Evolutionary conservation across 495 filamentous ascomycete genomes (phyloP), one percentile per base, ranked within the genome.

Genomic region (Penicillium turbatum): DNA sequence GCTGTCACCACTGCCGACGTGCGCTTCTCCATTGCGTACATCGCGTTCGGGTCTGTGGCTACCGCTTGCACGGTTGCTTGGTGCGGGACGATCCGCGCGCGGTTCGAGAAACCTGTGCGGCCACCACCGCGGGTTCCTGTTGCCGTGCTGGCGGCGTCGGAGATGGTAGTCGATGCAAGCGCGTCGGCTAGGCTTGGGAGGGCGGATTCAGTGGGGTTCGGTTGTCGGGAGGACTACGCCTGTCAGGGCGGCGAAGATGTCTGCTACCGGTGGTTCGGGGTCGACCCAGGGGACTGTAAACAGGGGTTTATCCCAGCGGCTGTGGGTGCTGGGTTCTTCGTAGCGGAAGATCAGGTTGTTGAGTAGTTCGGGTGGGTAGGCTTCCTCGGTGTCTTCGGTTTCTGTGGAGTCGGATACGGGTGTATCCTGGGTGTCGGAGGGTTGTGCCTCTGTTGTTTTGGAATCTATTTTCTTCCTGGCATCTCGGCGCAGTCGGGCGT

Each of bases 321-420:
- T 88, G 87, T 97, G 92, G 44, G 87, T 85, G 73, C 92, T 96
- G 12, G 93, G 93, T 73, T 97, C 93, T 70, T 98, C 93, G 67
- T 95, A 96, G 42, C 93, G 84, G 65, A 92, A 96, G 42, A 97
- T 85, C 15, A 98, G 82, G 68, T 97, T 96, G 63, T 96, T 87
- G 75, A 95, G 90, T 57, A 89, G 84, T 4, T 84, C 80, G 0
- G 74, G 66, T 5, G 79, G 74, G 68, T 89, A 90, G 1, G 83
- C 70, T n/a, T 78, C 76, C 47, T 80, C 74, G 13, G 68, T 68
- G 26, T 77, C 73, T 2, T 63, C 60, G 50, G 55, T 26, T 59
- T 27, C 6, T 29, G 12, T 24, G 40, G 41, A 17, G 11, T 61
- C 51, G 40, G 31, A 26, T 6, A 46, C 32, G 21, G 38, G 31